These are phyloP conservation scores for Eimeria brunetti DNA, from an alignment of 169 alveolate genomes.

Conservation along the genomic window DNA sequence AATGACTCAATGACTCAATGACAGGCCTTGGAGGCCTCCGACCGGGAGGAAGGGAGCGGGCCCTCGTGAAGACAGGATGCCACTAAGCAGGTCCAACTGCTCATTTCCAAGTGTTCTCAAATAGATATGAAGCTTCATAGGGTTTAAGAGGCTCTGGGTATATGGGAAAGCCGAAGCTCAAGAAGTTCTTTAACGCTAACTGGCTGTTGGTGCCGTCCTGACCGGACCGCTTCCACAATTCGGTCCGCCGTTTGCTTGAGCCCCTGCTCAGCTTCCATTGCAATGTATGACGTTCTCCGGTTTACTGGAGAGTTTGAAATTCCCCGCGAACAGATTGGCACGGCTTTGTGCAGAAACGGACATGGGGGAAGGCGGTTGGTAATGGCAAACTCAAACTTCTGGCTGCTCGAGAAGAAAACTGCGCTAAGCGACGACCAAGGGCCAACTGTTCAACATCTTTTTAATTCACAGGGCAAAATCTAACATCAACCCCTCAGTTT, in stretches of 20 bases:
- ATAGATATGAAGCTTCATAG: background rate
- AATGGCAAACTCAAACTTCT: background rate
- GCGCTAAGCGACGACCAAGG: background rate
- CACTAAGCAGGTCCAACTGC: background rate
- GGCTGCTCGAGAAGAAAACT: background rate
- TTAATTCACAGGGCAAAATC: background rate
- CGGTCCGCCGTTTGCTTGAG: background rate
- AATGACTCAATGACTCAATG: background rate
- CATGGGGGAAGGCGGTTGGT: background rate
- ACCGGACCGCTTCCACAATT: background rate
- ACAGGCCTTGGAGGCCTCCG: conserved; percentile 4
- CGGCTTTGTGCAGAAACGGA: background rate
- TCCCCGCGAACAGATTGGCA: background rate
- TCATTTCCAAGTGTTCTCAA: background rate
- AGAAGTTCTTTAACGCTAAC: no score
- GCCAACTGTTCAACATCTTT: background rate
- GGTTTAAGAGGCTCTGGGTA: background rate
- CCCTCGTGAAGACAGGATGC: background rate
- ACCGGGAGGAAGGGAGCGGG: background rate
- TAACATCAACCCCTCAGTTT: background rate
- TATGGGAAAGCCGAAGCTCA: background rate
- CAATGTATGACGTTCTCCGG: background rate
- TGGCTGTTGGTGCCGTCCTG: conserved; percentile 20
- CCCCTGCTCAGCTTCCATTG: background rate
- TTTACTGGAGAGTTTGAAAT: background rate